Base-by-base conservation (phyloP, 202 grass and related monocot species). In the Tripidium arundinaceum region DNA sequence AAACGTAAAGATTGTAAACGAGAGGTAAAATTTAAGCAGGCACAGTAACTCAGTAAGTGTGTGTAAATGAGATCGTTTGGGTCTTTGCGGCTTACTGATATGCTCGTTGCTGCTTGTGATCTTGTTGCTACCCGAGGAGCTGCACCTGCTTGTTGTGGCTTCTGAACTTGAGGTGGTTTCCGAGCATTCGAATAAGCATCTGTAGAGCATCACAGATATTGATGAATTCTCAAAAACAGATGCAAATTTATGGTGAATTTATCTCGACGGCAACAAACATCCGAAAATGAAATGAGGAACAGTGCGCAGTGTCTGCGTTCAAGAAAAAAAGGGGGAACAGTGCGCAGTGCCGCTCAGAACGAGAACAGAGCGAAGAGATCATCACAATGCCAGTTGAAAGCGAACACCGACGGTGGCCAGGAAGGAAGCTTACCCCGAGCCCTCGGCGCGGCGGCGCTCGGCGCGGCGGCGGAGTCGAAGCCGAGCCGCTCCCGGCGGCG, bases 401-500 rank as follows among this genome's bases (percentile, higher is more conserved):
- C 66, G 77, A 75, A n/a, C 43, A 19, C 43, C 21, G 7, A 6
- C 4, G 2, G 27, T 5, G 39, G 50, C 45, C 10, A 81, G 34
- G 26, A 76, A 21, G 47, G 11, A 65, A 7, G 55, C 14, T 61
- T 61, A 61, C 58, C 58, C 25, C 12, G 0, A 0, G 86, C 92
- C 26, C 83, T 40, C 77, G 86, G 13, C 18, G 66, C 46, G 11
- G 72, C 47, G 36, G 12, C 3, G 34, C 22, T 83, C 43, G 62
- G 55, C 22, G 87, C 2, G 81, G 47, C 55, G 68, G 19, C 5
- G 84, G 94, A 88, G 29, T 86, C 54, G 8, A 84, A 91, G 18
- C 96, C 92, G 66, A 99, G 88, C 78, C 77, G 86, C 80, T 95
- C 87, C 76, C 93, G 90, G 70, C 96, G 86, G 0, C 77, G 68